Conservation (phyloP, 2,329 filamentous ascomycete genomes). For the Colletotrichum nymphaeae region DNA sequence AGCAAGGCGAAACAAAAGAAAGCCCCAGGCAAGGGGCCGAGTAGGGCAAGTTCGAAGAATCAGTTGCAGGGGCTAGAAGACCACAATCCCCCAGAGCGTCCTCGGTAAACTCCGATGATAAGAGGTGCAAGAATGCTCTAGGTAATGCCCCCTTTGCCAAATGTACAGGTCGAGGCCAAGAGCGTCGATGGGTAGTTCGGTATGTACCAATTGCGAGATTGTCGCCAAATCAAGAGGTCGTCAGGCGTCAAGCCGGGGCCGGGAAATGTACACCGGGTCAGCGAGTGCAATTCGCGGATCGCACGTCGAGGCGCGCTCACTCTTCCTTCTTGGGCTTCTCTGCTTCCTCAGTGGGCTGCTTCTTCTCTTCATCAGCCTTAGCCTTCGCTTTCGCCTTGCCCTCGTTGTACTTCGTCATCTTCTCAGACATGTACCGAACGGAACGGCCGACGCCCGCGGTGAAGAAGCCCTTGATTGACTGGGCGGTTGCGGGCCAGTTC, state of each 20-base stretch:
- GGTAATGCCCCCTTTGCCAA: not conserved
- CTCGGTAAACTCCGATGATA: not conserved
- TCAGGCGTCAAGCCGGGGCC: not conserved
- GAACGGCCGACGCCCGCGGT: constrained; percentile 80
- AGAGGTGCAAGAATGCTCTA: not conserved
- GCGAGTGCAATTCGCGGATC: not conserved
- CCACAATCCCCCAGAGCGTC: not conserved
- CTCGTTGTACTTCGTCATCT: constrained; percentile 74
- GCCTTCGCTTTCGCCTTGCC: constrained; percentile 47
- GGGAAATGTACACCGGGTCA: not conserved
- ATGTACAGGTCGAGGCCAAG: constrained; percentile 9
- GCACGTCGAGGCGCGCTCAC: not conserved
- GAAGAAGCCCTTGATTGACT: constrained; percentile 85
- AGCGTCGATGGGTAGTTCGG: not conserved
- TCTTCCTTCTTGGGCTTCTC: constrained; percentile 17
- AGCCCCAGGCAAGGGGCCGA: not conserved
- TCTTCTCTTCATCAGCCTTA: constrained; percentile 41
- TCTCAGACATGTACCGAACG: constrained; percentile 84
- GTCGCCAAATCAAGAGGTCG: not conserved
- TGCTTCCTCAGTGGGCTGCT: constrained; percentile 12
- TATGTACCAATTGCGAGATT: constrained; percentile 17
- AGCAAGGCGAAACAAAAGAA: constrained; percentile 16
- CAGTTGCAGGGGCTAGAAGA: not conserved
- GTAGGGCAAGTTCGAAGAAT: not conserved
- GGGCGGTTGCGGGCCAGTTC: constrained; percentile 89